Conservation (phyloP, 2,329 filamentous ascomycete species). For the Aspergillus sp. region DNA sequence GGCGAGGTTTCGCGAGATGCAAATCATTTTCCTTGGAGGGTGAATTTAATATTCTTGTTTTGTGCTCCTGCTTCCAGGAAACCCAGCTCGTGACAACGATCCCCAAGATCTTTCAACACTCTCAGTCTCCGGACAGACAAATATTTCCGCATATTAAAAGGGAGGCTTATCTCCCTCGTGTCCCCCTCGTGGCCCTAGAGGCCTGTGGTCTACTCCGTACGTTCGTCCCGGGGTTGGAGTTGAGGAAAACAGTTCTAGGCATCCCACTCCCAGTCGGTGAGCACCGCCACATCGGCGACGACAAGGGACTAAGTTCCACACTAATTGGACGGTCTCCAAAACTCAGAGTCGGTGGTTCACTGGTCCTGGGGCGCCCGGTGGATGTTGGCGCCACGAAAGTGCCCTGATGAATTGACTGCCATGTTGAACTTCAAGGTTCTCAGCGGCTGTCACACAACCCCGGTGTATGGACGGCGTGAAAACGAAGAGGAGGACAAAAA, state of each 20-base stretch:
- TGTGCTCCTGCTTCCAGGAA: neutral
- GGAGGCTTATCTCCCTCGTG: too few species aligned
- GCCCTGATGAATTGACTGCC: neutral
- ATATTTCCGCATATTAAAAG: too few species aligned
- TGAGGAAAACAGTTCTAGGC: too few species aligned
- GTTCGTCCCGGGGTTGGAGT: too few species aligned
- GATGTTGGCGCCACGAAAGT: slow-evolving; percentile 4
- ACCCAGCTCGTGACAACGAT: neutral
- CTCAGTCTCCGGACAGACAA: neutral
- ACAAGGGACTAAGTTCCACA: neutral
- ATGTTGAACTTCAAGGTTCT: neutral
- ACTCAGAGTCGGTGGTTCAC: slow-evolving; percentile 6
- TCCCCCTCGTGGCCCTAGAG: too few species aligned
- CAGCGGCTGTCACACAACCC: neutral
- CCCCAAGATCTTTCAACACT: neutral
- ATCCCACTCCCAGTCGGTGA: neutral
- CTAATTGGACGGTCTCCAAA: slow-evolving; percentile 3
- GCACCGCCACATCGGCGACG: slow-evolving; percentile 10
- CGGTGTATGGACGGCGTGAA: neutral
- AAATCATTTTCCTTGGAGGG: neutral
- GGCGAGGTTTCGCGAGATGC: neutral
- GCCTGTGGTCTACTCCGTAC: too few species aligned
- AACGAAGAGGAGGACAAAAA: neutral
- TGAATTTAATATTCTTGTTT: slow-evolving; percentile 1
- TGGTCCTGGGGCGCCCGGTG: slow-evolving; percentile 4